Evolutionary conservation across 2,329 filamentous ascomycete species (phyloP), one percentile per base, ranked within the genome.

Genomic region (Apiospora arundinis): DNA sequence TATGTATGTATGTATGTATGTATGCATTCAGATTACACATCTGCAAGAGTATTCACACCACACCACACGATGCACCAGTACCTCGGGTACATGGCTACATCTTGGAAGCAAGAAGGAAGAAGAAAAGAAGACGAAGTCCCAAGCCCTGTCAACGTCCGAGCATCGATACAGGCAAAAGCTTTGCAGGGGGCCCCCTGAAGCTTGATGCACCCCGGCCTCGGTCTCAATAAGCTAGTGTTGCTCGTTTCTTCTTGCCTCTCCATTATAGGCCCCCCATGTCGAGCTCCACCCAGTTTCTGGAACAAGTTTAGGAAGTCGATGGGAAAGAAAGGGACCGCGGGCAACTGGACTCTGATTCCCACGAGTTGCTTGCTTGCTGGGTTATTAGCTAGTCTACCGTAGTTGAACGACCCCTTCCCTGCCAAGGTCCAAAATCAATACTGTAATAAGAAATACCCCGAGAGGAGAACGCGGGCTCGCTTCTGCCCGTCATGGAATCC

Each of bases 151-250:
- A 70, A 66, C 66, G 75, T 75, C 56, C 73, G 74, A 78, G 76
- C 71, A 76, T 75, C 77, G 75, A 76, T 75, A 63, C 56, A 63
- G 40, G 69, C 71, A 73, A 45, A 12, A 45, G 76, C 73, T 73
- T 73, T 73, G 77, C 76, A 77, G 75, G 77, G 77, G 72, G 52
- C 66, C 73, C 78, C 77, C 73, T 76, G 76, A 68, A 71, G 67
- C 67, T 72, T 75, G 71, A 76, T 80, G 78, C 74, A 80, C 78
- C 78, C 78, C 78, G 77, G 77, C 75, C 74, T 76, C 75, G 60
- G 71, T 74, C 71, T 76, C 76, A 77, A 78, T 28, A 70, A 70
- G 46, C 63, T 49, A 68, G 49, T 14, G 16, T 69, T 67, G 45
- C 44, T 70, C 25, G 44, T 66, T 52, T 67, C 46, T 66, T 42